Conservation (phyloP, 768 basidiomycete species). For the Mycena amicta region DNA sequence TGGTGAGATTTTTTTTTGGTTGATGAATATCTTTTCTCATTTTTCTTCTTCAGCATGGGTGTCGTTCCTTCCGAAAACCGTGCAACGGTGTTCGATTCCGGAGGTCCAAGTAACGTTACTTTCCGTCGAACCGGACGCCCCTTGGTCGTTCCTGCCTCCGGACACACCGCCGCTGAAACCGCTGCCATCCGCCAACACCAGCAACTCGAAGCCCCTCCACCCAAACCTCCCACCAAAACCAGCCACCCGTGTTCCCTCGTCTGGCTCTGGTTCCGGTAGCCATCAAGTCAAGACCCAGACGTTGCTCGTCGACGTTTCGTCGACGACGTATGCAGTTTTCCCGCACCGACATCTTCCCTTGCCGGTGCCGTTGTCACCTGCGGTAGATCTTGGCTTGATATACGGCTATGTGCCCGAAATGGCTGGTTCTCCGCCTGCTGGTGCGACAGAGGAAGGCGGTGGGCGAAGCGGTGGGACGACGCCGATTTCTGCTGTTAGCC, state of each 20-base stretch:
- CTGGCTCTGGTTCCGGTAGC: slow-evolving; percentile 23
- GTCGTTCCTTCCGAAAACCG: slow-evolving; percentile 46
- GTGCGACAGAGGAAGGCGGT: not conserved
- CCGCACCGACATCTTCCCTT: slow-evolving; percentile 46
- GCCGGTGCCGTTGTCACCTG: slow-evolving; percentile 34
- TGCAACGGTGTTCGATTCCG: slow-evolving; percentile 43
- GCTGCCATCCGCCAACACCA: slow-evolving; percentile 26
- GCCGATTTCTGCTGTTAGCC: not conserved
- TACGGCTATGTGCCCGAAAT: slow-evolving; percentile 38
- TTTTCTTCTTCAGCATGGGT: slow-evolving; percentile 69
- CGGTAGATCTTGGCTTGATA: slow-evolving; percentile 36
- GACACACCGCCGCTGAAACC: slow-evolving; percentile 15
- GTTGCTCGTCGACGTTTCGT: slow-evolving; percentile 48
- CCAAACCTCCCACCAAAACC: slow-evolving; percentile 27
- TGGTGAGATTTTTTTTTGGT: slow-evolving; percentile 46
- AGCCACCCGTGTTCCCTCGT: slow-evolving; percentile 23
- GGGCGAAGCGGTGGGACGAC: not conserved
- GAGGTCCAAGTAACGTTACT: slow-evolving; percentile 63
- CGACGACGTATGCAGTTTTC: slow-evolving; percentile 53
- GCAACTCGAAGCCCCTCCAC: slow-evolving; percentile 23
- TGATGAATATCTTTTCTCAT: slow-evolving; percentile 8
- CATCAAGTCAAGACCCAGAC: slow-evolving; percentile 26
- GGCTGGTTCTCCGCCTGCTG: not conserved
- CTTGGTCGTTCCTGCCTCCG: slow-evolving; percentile 58
- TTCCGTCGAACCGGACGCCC: slow-evolving; percentile 58